phyloP scores from a whole-genome alignment of 768 basidiomycete species.

The Auricularia sp. region DNA sequence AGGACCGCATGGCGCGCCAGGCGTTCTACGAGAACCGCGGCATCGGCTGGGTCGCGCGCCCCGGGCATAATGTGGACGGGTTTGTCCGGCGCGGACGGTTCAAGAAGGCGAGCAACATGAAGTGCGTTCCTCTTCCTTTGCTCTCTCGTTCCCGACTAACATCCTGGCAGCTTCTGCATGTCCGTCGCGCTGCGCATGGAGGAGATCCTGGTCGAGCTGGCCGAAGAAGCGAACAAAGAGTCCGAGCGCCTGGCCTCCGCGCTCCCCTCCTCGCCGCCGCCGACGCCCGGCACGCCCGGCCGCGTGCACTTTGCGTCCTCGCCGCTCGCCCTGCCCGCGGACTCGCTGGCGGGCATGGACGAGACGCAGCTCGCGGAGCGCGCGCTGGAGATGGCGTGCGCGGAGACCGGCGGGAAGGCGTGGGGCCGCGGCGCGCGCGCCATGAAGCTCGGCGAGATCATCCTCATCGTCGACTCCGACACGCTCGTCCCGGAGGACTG shows the following conservation, averaged over 20 bases:
- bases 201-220: conserved; percentile 13
- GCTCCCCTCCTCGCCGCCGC: background rate
- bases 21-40: conserved; percentile 20
- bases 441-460: conserved; percentile 66
- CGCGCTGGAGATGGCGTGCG: conserved; percentile 63
- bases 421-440: conserved; percentile 71
- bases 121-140: conserved; percentile 40
- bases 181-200: conserved; percentile 55
- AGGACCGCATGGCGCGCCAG: conserved; percentile 18
- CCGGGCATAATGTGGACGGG: conserved; percentile 6
- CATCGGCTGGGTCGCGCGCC: conserved; percentile 27
- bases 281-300: background rate
- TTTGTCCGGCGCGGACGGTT: conserved; percentile 80
- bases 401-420: conserved; percentile 51
- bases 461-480: conserved; percentile 76
- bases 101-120: conserved; percentile 93
- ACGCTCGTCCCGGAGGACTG: conserved; percentile 50
- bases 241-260: background rate
- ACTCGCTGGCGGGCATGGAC: conserved; percentile 25
- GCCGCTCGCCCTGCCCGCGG: conserved; percentile 9
- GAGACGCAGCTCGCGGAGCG: conserved; percentile 58
- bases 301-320: background rate
- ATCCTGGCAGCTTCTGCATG: conserved; percentile 37
- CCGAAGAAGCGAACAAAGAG: background rate
- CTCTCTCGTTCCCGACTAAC: background rate